Percentiles rank a stretch among this genome's conserved stretches.
Evolutionary conservation across 805 yeast genomes (phyloP).

Genomic region (Lipomyces lipofer): DNA sequence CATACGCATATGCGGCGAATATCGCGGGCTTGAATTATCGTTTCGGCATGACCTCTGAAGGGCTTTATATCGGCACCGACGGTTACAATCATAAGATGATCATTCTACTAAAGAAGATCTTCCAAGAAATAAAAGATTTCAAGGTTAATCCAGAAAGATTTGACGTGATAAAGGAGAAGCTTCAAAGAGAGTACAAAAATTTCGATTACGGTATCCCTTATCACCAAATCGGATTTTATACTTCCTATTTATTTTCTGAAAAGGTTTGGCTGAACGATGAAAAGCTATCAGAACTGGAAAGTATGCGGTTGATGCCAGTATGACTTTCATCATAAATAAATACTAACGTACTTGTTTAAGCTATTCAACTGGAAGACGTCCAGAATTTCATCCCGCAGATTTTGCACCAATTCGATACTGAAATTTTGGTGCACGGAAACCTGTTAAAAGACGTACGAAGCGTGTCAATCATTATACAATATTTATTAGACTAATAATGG

Average conservation of each 20-base stretch:
- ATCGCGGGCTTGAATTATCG: constrained; percentile 71
- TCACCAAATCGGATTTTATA: constrained; percentile 65
- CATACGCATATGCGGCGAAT: constrained; percentile 78
- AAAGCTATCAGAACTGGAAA: constrained; percentile 52
- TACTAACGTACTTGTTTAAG: no score
- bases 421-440: constrained; percentile 79
- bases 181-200: constrained; percentile 63
- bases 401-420: constrained; percentile 61
- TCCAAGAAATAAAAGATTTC: constrained; percentile 55
- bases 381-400: constrained; percentile 53
- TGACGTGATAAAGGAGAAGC: constrained; percentile 62
- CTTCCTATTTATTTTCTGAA: constrained; percentile 68
- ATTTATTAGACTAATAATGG: no score
- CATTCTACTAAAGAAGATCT: constrained; percentile 59
- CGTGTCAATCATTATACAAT: no score
- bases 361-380: constrained; percentile 53
- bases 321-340: no score
- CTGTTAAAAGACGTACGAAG: constrained; percentile 43
- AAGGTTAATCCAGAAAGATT: constrained; percentile 59
- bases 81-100: constrained; percentile 86
- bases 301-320: no score
- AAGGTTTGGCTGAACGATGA: constrained; percentile 65
- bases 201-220: constrained; percentile 75
- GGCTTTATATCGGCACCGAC: constrained; percentile 62
- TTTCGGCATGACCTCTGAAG: constrained; percentile 64